Percentiles rank a stretch among this genome's conserved stretches.
Evolutionary conservation across 805 yeast genomes (phyloP).

Genomic region (Yarrowia deformans): DNA sequence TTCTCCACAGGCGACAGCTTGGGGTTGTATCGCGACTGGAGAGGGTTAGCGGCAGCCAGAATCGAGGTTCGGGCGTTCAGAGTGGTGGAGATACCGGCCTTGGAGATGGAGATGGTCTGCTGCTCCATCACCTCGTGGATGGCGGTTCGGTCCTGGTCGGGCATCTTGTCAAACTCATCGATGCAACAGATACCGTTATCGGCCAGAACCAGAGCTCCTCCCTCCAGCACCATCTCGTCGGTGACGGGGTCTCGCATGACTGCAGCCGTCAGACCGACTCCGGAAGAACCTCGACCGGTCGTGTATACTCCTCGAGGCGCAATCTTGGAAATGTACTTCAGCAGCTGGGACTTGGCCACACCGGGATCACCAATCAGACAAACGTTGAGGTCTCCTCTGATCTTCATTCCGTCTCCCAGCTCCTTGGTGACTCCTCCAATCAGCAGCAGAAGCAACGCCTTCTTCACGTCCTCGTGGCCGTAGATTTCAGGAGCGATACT

Average conservation of each 20-base stretch:
- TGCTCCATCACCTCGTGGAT: slow-evolving; percentile 99
- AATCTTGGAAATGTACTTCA: slow-evolving; percentile 87
- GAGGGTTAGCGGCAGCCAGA: slow-evolving; percentile 98
- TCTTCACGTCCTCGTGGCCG: slow-evolving; percentile 93
- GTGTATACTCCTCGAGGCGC: slow-evolving; percentile 98
- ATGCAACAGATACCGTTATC: slow-evolving; percentile 98
- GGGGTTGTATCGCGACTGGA: slow-evolving; percentile 93
- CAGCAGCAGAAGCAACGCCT: slow-evolving; percentile 79
- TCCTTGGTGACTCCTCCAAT: slow-evolving; percentile 96
- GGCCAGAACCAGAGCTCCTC: slow-evolving; percentile 99
- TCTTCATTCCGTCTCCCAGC: slow-evolving; percentile 95
- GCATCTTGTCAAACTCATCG: slow-evolving; percentile 98
- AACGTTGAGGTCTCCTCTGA: slow-evolving; percentile 95
- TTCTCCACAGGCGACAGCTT: slow-evolving; percentile 90
- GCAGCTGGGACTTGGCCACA: slow-evolving; percentile 96
- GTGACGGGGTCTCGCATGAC: slow-evolving; percentile 96
- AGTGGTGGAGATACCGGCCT: slow-evolving; percentile 97
- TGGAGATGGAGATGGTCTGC: slow-evolving; percentile 96
- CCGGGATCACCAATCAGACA: slow-evolving; percentile 99
- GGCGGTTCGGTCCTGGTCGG: slow-evolving; percentile 94
- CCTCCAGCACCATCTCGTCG: slow-evolving; percentile 94
- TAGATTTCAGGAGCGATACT: slow-evolving; percentile 98
- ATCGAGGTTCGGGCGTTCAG: slow-evolving; percentile 94
- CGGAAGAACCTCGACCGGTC: slow-evolving; percentile 99
- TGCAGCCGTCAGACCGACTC: slow-evolving; percentile 99